Conservation (phyloP, 768 basidiomycete genomes). For the Leucocoprinus sp. region DNA sequence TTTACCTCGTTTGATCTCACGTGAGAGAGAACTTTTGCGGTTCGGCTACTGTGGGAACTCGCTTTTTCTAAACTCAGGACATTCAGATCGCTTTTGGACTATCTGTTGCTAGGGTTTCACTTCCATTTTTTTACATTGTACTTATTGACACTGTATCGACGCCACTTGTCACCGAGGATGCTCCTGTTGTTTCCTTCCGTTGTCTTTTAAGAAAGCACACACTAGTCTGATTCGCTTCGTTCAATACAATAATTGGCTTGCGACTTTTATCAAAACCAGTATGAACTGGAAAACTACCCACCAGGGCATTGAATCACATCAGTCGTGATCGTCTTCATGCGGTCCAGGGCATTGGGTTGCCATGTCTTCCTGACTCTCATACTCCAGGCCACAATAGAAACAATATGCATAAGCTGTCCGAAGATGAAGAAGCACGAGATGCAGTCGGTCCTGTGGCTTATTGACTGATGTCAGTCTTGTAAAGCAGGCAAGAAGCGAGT, state of each 20-base stretch:
- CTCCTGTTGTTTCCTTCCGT: background rate
- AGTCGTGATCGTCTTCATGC: slow-evolving; percentile 76
- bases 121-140: too few relatives aligned
- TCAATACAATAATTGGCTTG: background rate
- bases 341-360: slow-evolving; percentile 61
- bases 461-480: slow-evolving; percentile 1
- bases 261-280: background rate
- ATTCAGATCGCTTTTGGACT: slow-evolving; percentile 5
- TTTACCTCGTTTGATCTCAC: background rate
- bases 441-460: slow-evolving; percentile 66
- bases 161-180: slow-evolving; percentile 1
- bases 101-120: slow-evolving; percentile 6
- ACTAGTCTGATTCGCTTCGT: background rate
- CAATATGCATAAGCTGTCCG: slow-evolving; percentile 69
- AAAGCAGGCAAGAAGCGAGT: slow-evolving; percentile 2
- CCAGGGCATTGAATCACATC: slow-evolving; percentile 15
- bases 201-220: background rate
- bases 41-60: background rate
- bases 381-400: slow-evolving; percentile 84
- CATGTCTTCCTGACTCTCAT: slow-evolving; percentile 54
- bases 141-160: background rate
- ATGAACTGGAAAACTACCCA: background rate
- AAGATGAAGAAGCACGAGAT: slow-evolving; percentile 63
- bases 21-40: too few relatives aligned
- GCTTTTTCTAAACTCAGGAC: slow-evolving; percentile 6